These are phyloP conservation scores for Phaeophleospora eucalypticola DNA, from an alignment of 2,329 filamentous ascomycete genomes.

Conservation along the genomic window DNA sequence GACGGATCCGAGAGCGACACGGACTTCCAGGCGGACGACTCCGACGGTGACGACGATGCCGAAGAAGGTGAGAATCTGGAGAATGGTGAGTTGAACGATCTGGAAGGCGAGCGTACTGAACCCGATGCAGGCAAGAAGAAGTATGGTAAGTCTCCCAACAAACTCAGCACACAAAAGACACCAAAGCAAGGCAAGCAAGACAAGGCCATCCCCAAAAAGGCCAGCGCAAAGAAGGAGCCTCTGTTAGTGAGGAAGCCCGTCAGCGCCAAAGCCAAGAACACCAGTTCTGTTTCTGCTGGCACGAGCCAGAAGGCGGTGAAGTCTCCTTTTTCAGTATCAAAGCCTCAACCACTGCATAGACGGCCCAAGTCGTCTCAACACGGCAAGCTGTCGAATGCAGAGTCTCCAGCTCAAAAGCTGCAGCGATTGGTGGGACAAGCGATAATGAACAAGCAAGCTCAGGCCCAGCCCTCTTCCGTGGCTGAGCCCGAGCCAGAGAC, in stretches of 20 bases:
- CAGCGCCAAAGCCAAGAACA: not conserved
- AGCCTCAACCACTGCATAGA: not conserved
- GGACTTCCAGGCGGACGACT: conserved; percentile 46
- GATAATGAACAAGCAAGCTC: not conserved
- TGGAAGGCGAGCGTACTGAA: conserved; percentile 26
- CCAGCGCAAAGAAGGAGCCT: not conserved
- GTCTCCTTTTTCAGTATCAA: not conserved
- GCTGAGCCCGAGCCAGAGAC: not conserved
- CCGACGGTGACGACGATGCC: conserved; percentile 30
- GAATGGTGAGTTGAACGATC: conserved; percentile 17
- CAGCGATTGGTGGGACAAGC: not conserved
- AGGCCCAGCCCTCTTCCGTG: not conserved
- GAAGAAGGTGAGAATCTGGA: conserved; percentile 19
- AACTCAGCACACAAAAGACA: conserved; percentile 2
- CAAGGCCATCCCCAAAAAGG: not conserved
- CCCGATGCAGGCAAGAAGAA: conserved; percentile 24
- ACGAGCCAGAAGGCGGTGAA: not conserved
- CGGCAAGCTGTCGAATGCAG: not conserved
- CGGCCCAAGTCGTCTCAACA: not conserved
- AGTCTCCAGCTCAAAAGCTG: not conserved
- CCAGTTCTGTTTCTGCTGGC: not conserved
- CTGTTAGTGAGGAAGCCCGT: not conserved
- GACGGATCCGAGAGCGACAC: conserved; percentile 46
- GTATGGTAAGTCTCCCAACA: conserved; percentile 24
- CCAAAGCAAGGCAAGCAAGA: not conserved